Evolutionary conservation across 352 stramenopile species (phyloP).

Genomic region (Phytophthora lateralis): DNA sequence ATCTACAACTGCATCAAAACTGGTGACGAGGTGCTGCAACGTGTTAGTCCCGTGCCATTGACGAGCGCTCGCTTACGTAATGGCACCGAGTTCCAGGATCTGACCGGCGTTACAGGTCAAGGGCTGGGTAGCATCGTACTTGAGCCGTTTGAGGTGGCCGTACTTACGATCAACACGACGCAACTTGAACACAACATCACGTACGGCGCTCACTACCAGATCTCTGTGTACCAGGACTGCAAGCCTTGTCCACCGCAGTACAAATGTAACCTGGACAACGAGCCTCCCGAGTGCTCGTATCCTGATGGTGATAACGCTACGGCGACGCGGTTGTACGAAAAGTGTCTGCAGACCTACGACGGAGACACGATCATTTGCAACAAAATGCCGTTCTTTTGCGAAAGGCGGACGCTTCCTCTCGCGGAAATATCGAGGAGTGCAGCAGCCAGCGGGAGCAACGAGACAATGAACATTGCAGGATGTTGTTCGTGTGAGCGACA

Average conservation of each 20-base stretch:
- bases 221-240: constrained; percentile 95
- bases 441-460: constrained; percentile 29
- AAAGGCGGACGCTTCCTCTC: constrained; percentile 37
- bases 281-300: constrained; percentile 65
- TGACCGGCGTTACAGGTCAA: constrained; percentile 62
- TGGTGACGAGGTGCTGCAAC: constrained; percentile 88
- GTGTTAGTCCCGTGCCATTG: constrained; percentile 84
- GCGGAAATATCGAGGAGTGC: constrained; percentile 19
- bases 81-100: constrained; percentile 70
- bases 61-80: constrained; percentile 54
- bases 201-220: constrained; percentile 95
- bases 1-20: constrained; percentile 92
- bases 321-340: constrained; percentile 41
- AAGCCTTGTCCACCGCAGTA: constrained; percentile 95
- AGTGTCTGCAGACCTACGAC: constrained; percentile 50
- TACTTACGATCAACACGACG: constrained; percentile 94
- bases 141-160: constrained; percentile 89
- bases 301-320: constrained; percentile 61
- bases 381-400: constrained; percentile 72
- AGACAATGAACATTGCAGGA: constrained; percentile 29
- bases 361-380: constrained; percentile 53
- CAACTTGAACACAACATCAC: constrained; percentile 93
- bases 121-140: constrained; percentile 77
- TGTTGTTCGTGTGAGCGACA: constrained; percentile 91
- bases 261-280: constrained; percentile 67